These are phyloP conservation scores for Vitis hybrid DNA, from an alignment of 177 flowering plant genomes.

Conservation along the genomic window DNA sequence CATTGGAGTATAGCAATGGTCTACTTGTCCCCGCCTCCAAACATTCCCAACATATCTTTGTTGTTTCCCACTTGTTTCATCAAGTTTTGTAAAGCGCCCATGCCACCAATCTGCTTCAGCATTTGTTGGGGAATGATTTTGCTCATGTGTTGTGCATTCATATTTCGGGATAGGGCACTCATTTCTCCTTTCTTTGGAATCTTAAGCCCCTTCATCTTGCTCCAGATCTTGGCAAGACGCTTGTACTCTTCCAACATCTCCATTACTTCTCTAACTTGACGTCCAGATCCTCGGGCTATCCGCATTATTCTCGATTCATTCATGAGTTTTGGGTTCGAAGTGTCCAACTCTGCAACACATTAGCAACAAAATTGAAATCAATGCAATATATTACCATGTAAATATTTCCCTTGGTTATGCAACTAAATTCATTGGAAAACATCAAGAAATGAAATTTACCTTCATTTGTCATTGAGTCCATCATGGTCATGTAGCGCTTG, in stretches of 20 bases:
- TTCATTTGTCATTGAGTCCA: constrained; percentile 99
- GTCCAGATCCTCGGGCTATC: constrained; percentile 92
- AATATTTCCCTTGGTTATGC: too few species aligned
- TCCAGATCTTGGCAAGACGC: constrained; percentile 90
- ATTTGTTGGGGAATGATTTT: constrained; percentile 90
- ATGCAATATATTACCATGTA: too few species aligned
- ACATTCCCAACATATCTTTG: constrained; percentile 93
- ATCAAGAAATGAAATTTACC: constrained; percentile 38
- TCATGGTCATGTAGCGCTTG: constrained; percentile 98
- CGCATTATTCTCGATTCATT: constrained; percentile 85
- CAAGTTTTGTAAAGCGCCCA: constrained; percentile 88
- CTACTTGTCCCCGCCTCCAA: constrained; percentile 80
- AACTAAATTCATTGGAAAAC: not conserved
- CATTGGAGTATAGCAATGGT: not conserved
- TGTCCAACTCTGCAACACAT: constrained; percentile 76
- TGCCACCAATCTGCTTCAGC: constrained; percentile 95
- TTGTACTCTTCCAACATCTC: constrained; percentile 97
- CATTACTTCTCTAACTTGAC: constrained; percentile 64
- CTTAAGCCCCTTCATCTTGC: constrained; percentile 98
- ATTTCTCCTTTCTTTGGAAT: constrained; percentile 94
- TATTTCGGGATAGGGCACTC: constrained; percentile 82
- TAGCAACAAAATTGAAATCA: not conserved
- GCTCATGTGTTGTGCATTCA: constrained; percentile 97
- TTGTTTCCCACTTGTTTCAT: constrained; percentile 93
- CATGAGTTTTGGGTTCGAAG: constrained; percentile 83